Evolutionary conservation across 2,329 filamentous ascomycete genomes (phyloP), one percentile per base, ranked within the genome.

Genomic region (Penicillium italicum): DNA sequence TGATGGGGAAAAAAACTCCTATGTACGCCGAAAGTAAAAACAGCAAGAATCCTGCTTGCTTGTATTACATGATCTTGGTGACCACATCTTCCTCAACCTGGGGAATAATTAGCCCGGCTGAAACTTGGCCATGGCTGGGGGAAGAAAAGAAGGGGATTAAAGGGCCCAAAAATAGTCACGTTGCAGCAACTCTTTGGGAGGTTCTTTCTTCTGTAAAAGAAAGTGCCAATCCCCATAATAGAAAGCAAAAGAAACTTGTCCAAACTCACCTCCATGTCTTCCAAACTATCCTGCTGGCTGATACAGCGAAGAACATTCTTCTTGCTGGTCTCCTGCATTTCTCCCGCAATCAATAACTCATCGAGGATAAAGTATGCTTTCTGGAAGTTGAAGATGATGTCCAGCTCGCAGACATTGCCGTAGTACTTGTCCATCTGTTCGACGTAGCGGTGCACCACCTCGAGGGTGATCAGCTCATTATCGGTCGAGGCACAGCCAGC

Each of bases 361-460:
- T 99, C 94, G 44, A 99, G 85, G 66, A 99, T 99, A 77, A 97
- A 99, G 77, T 99, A 99, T 57, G 94, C 94, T 77, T 99, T 99
- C 67, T 96, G 96, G 76, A 99, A 99, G 74, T 96, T 97, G 84
- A 99, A 99, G 75, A 99, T 99, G 77, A 97, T 97, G 75, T 97
- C 92, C 62, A 99, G 85, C 79, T 99, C 94, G 86, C 94, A 99
- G 57, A 99, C 94, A 75, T 99, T 99, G 76, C 94, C 94, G 76
- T 97, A 99, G 80, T 99, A 99, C 76, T 99, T 99, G 82, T 99
- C 94, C 94, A 99, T 99, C 79, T 99, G 94, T 77, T 99, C 94
- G 72, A 99, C 94, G 74, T 99, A 99, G 77, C 94, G 91, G 76
- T 99, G 94, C 69, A 99, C 95, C 72, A 99, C 91, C 76, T 99